phyloP scores from a whole-genome alignment of 371 early-diverging fungal species.

The Capillidium rhysosporum region DNA sequence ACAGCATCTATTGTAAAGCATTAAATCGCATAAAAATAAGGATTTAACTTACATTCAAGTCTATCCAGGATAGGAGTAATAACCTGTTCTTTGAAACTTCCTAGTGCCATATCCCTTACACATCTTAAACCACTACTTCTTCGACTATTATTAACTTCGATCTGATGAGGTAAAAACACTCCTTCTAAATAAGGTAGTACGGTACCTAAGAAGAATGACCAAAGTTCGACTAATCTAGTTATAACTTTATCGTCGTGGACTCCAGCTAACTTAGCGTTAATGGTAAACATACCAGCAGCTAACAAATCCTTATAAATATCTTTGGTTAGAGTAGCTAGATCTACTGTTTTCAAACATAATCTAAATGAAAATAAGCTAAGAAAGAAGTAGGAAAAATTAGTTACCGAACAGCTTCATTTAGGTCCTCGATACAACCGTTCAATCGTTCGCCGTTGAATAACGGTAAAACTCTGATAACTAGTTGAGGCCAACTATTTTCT shows the following conservation, averaged over 20 bases:
- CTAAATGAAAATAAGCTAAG: conserved; percentile 12
- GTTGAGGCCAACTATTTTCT: conserved; percentile 49
- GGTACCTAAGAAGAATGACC: conserved; percentile 68
- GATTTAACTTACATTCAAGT: conserved; percentile 29
- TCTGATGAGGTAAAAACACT: conserved; percentile 56
- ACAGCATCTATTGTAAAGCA: conserved; percentile 25
- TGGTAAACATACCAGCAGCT: conserved; percentile 44
- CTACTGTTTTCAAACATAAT: conserved; percentile 31
- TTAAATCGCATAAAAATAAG: not conserved
- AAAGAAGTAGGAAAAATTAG: conserved; percentile 1
- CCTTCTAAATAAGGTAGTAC: conserved; percentile 72
- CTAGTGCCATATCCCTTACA: conserved; percentile 38
- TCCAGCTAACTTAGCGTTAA: conserved; percentile 45
- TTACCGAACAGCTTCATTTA: conserved; percentile 56
- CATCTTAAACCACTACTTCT: conserved; percentile 6
- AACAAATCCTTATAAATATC: conserved; percentile 35
- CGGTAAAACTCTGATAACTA: conserved; percentile 54
- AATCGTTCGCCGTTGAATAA: conserved; percentile 74
- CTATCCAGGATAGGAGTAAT: conserved; percentile 41
- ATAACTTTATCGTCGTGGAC: conserved; percentile 49
- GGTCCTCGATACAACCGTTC: conserved; percentile 57
- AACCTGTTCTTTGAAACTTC: conserved; percentile 46
- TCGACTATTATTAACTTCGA: conserved; percentile 17
- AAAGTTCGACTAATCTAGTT: conserved; percentile 52
- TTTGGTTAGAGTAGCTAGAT: conserved; percentile 20